Conservation (phyloP, 768 basidiomycete genomes). For the Lentinula detonsa region DNA sequence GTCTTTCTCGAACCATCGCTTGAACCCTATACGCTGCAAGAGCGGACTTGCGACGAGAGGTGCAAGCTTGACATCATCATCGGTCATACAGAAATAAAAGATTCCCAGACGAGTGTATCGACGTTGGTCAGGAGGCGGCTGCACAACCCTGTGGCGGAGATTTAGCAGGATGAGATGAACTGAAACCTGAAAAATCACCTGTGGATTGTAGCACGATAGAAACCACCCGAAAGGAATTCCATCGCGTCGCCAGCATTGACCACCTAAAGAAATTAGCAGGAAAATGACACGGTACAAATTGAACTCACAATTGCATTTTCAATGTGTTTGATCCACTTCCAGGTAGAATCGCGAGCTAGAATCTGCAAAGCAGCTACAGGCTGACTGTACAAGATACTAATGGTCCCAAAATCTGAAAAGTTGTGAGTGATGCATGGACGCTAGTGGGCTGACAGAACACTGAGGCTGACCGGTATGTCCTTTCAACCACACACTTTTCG, state of each 20-base stretch:
- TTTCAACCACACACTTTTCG: constrained; percentile 44
- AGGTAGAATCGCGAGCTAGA: constrained; percentile 29
- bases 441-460: neutral
- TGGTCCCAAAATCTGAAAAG: constrained; percentile 32
- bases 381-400: constrained; percentile 44
- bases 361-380: constrained; percentile 43
- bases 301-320: constrained; percentile 34
- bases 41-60: constrained; percentile 37
- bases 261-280: constrained; percentile 17
- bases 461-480: constrained; percentile 35
- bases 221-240: constrained; percentile 18
- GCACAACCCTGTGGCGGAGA: constrained; percentile 25
- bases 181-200: neutral
- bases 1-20: constrained; percentile 24
- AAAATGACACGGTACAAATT: neutral
- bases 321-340: constrained; percentile 42
- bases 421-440: neutral
- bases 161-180: neutral
- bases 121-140: constrained; percentile 42
- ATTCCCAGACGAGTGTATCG: constrained; percentile 35
- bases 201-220: constrained; percentile 8
- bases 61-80: constrained; percentile 36
- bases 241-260: constrained; percentile 44
- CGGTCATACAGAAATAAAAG: constrained; percentile 38
- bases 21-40: constrained; percentile 27